Conservation (phyloP, 106 monocot species). For the Vanilla planifolia region DNA sequence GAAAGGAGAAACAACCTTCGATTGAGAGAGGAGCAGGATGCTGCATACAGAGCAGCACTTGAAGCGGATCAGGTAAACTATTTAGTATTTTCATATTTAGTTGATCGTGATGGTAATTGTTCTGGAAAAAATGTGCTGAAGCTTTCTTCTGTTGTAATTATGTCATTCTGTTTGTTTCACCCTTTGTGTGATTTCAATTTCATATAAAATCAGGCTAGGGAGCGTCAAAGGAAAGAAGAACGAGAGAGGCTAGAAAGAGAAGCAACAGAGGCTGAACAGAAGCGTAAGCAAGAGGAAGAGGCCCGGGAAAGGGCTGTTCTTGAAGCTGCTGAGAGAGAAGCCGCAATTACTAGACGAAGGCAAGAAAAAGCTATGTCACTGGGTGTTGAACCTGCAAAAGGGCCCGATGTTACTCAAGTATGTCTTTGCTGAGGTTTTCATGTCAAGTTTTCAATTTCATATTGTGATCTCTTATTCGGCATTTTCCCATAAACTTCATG, state of each 20-base stretch:
- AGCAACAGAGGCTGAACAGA: slow-evolving; percentile 78
- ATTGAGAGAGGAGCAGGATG: slow-evolving; percentile 93
- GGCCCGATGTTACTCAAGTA: slow-evolving; percentile 87
- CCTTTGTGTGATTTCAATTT: background rate
- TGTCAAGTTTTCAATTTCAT: background rate
- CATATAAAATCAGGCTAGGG: slow-evolving; percentile 63
- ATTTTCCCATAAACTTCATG: no score
- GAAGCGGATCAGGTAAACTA: slow-evolving; percentile 80
- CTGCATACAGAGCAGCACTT: slow-evolving; percentile 82
- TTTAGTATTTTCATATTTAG: no score
- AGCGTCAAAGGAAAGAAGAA: slow-evolving; percentile 74
- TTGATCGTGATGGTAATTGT: no score
- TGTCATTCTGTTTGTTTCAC: background rate
- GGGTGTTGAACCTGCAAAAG: slow-evolving; percentile 78
- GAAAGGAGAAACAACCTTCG: slow-evolving; percentile 69
- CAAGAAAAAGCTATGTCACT: slow-evolving; percentile 91
- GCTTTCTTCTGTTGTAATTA: background rate
- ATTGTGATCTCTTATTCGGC: no score
- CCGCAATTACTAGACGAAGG: slow-evolving; percentile 65
- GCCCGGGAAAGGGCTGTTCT: slow-evolving; percentile 48
- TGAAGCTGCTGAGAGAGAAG: slow-evolving; percentile 86
- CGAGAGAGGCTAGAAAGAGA: slow-evolving; percentile 73
- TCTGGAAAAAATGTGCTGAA: background rate
- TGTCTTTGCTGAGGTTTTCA: background rate
- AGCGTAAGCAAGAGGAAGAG: slow-evolving; percentile 69